Evolutionary conservation across 495 filamentous ascomycete genomes (phyloP), one percentile per base, ranked within the genome.

Genomic region (Hypoxylon fragiforme): DNA sequence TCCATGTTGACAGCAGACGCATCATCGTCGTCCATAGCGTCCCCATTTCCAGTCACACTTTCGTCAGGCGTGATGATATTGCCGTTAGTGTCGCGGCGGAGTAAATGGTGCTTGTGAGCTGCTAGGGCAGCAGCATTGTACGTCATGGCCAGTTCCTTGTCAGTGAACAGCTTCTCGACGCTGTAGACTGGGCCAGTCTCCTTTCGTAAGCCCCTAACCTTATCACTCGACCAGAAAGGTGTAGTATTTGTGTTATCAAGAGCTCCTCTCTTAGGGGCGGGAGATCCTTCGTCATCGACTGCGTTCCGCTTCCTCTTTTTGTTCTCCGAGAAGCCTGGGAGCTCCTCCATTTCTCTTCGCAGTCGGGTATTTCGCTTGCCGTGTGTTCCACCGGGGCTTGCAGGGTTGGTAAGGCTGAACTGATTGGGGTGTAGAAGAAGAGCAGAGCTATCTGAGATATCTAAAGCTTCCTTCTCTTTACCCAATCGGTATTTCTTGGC

Each of bases 341-440:
- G 66, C 15, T 95, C 90, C 14, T 95, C 91, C 38, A 86, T 79
- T 24, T 92, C 90, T 37, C 88, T 81, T 19, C 90, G 85, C 56
- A 91, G 79, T 41, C 92, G 76, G 11, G 92, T 96, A 51, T 91
- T 88, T 44, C 92, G 81, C 61, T 90, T 90, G 52, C 83, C 84
- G 63, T 91, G 88, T 16, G 87, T 76, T 26, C 88, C 88, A 38
- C 91, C 88, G 8, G 91, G 89, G 66, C 88, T 91, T 12, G 87
- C 74, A 19, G 85, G 85, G 66, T 89, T 88, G 58, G 83, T 85
- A 51, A 96, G 83, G 69, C 86, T 88, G 71, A 91, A 97, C 65
- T 98, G 94, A 57, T 87, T 92, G 11, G 95, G 92, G 62, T 97
- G 90, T 5, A 96, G 81, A 22, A 96, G 84, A 3, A 95, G 81